Evolutionary conservation across 352 stramenopile genomes (phyloP).

Genomic region (Globisporangium megalacanthum): DNA sequence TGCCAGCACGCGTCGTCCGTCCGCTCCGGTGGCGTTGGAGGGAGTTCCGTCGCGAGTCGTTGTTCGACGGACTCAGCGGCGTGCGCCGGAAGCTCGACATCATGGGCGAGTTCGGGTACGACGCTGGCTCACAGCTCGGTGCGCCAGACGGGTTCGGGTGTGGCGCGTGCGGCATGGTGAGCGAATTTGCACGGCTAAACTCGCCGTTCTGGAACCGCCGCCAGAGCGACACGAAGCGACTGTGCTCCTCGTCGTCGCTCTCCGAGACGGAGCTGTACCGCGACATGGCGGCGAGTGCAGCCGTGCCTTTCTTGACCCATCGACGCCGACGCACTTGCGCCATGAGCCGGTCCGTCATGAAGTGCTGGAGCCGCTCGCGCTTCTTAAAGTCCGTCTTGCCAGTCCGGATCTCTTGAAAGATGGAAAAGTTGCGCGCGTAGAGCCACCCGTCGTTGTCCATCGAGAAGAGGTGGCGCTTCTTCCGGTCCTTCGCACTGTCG

Average conservation of each 20-base stretch:
- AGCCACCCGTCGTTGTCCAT: slow-evolving; percentile 86
- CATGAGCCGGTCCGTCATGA: slow-evolving; percentile 80
- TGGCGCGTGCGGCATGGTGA: slow-evolving; percentile 31
- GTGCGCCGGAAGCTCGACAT: slow-evolving; percentile 49
- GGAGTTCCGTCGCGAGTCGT: slow-evolving; percentile 14
- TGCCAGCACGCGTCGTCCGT: slow-evolving; percentile 5
- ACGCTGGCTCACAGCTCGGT: slow-evolving; percentile 33
- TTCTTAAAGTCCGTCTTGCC: slow-evolving; percentile 72
- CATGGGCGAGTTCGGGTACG: slow-evolving; percentile 60
- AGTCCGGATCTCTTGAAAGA: slow-evolving; percentile 82
- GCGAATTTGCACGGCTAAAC: slow-evolving; percentile 67
- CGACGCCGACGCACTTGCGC: slow-evolving; percentile 75
- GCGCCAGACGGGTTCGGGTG: slow-evolving; percentile 29
- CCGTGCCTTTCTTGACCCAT: slow-evolving; percentile 66
- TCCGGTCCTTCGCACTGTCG: slow-evolving; percentile 71
- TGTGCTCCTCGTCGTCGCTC: slow-evolving; percentile 67
- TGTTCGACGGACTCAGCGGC: slow-evolving; percentile 32
- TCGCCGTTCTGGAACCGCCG: slow-evolving; percentile 53
- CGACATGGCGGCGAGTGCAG: slow-evolving; percentile 23
- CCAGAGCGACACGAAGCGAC: slow-evolving; percentile 66
- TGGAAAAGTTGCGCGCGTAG: slow-evolving; percentile 83
- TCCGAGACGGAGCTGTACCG: slow-evolving; percentile 53
- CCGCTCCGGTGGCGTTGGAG: not conserved
- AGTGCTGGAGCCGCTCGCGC: slow-evolving; percentile 81
- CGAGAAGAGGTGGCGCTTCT: slow-evolving; percentile 73